Evolutionary conservation across 164 flowering plant species (phyloP), one percentile per base, ranked within the genome.

Genomic region (Kalanchoe fedtschenkoi): DNA sequence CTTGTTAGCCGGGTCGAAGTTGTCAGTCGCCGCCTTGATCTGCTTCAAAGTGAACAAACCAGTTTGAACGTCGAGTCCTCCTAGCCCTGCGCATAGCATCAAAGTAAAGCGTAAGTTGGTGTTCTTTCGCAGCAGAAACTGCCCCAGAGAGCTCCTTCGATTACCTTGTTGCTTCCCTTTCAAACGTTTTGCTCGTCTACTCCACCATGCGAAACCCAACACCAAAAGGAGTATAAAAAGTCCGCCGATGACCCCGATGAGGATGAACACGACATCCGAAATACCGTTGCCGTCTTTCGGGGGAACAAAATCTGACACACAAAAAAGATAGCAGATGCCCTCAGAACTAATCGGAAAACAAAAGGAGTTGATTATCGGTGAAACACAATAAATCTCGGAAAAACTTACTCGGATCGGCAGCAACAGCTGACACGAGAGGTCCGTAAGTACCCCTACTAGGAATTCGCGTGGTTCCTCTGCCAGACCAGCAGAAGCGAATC

Each of bases 361-460:
- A 5, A 43, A 47, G 5, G 38, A 62, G 32, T 1, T 6, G 22
- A 38, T 21, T 60, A 24, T 13, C 29, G 19, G 11, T 7, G 22
- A 60, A 29, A 22, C 29, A 15, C 13, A 42, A 61, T 4, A 60
- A 34, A 24, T 2, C 11, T 11, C 7, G 34, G 4, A 21, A 0
- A 3, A 19, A 56, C 81, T 74, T 57, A 81, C 88, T 68, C 5
- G 86, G 72, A 42, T 58, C 59, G 16, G 81, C 78, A 4, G 86
- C 80, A 55, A 84, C 77, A 39, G 86, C 86, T 33, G 88, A 81
- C 60, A 83, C 59, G 9, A 83, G 79, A 30, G 88, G 79, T 19
- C 88, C 88, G 66, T 84, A 84, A 39, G 65, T 75, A 53, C 89
- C 86, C 68, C 80, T 72, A 0, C n/a, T 61, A 39, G 89, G 89